phyloP scores from a whole-genome alignment of 305 asterid species.

The Fraxinus platypoda region DNA sequence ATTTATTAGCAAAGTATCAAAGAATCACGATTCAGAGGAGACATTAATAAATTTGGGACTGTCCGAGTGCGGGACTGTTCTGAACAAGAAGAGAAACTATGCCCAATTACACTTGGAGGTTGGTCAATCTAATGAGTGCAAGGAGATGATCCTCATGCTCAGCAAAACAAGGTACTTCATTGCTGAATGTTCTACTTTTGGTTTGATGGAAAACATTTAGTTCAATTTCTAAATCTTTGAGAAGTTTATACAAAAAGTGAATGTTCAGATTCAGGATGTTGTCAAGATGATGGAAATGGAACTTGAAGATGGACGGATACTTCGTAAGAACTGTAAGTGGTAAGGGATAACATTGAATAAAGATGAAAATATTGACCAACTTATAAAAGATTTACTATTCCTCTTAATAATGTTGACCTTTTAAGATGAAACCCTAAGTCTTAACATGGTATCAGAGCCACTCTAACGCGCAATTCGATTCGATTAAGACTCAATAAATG shows the following conservation, averaged over 20 bases:
- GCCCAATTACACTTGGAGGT: constrained; percentile 65
- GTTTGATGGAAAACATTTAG: background rate
- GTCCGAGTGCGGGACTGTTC: constrained; percentile 33
- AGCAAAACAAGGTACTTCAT: constrained; percentile 51
- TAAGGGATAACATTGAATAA: too few relatives aligned
- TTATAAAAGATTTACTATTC: too few relatives aligned
- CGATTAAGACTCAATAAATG: too few relatives aligned
- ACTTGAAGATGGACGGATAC: constrained; percentile 68
- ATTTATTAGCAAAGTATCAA: constrained; percentile 22
- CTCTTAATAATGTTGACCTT: too few relatives aligned
- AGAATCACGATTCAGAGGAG: constrained; percentile 21
- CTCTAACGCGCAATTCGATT: too few relatives aligned
- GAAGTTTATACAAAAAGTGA: constrained; percentile 12
- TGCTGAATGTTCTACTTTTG: background rate
- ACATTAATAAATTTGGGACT: constrained; percentile 20
- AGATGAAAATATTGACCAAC: too few relatives aligned
- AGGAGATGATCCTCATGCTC: constrained; percentile 56
- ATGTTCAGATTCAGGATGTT: constrained; percentile 54
- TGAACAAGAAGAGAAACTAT: constrained; percentile 63
- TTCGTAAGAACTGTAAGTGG: constrained; percentile 35
- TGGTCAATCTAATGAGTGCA: constrained; percentile 68
- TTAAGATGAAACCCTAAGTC: too few relatives aligned
- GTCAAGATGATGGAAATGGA: constrained; percentile 65
- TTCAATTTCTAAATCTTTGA: constrained; percentile 9
- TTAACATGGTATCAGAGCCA: too few relatives aligned